Base-by-base conservation (phyloP, 2,329 filamentous ascomycete species). In the Aspergillus arachidicola region DNA sequence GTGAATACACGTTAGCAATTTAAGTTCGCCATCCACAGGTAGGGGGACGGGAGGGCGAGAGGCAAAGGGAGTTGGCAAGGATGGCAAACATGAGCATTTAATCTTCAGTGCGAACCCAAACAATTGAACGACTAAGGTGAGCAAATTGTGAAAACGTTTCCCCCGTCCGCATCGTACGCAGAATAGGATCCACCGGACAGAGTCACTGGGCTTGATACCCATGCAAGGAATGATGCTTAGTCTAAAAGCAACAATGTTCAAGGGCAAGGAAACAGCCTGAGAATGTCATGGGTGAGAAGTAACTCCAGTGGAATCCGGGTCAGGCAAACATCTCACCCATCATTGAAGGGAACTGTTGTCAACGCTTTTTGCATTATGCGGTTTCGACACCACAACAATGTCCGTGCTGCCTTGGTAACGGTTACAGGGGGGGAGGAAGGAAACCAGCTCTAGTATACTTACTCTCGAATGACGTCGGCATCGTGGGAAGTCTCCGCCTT, bases 401-500 rank as follows among this genome's bases (percentile, higher is more conserved):
- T 74, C 72, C 72, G 73, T 72, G 74, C 78, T 80, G 77, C 70
- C 68, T 75, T 69, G 74, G 71, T 78, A 75, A 75, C 68, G 73
- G 79, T 80, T 81, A 81, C 76, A 76, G 86, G 89, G 86, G 83
- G 83, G 85, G 85, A 88, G 85, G 84, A 85, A 60, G 64, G 54
- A 89, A 89, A 89, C 76, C 76, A 79, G 77, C 84, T 84, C 82
- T 81, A 80, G 76, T 81, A 83, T 86, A 98, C 95, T 98, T 97
- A 99, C 95, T 98, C 95, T 96, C 95, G 90, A 83, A 97, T 96
- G 80, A 96, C 86, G 77, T 96, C 92, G 73, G 92, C 87, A 77
- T 96, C 93, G 82, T 99, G 95, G 71, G 92, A 95, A 62, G 95
- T 98, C 78, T 98, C 93, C 82, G 95, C 93, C 80, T 98, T 98